Evolutionary conservation across 805 yeast species (phyloP).

Genomic region (Hanseniaspora osmophila): DNA sequence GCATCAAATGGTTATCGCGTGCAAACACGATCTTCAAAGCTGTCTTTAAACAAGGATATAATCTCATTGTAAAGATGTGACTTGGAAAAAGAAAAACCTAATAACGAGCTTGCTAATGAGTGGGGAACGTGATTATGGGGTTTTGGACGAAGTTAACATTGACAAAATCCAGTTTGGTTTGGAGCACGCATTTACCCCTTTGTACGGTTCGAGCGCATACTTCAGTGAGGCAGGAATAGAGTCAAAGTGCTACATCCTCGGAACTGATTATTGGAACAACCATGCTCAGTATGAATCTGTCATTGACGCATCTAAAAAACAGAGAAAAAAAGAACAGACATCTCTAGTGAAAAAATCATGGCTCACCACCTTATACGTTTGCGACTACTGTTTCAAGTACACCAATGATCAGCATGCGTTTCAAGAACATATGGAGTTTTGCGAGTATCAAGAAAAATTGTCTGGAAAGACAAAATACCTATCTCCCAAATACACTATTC

Average conservation of each 20-base stretch:
- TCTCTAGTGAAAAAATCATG: conserved; percentile 25
- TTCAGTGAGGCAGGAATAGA: conserved; percentile 36
- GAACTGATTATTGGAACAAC: conserved; percentile 10
- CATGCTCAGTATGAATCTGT: conserved; percentile 5
- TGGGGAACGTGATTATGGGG: conserved; percentile 30
- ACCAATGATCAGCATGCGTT: conserved; percentile 34
- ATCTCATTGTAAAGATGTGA: too few species aligned
- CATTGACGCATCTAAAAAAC: not conserved
- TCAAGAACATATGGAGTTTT: conserved; percentile 34
- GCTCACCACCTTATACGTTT: conserved; percentile 53
- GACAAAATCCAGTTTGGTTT: conserved; percentile 49
- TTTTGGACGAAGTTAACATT: conserved; percentile 49
- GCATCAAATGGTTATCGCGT: too few species aligned
- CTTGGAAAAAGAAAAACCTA: not conserved
- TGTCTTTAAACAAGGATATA: too few species aligned
- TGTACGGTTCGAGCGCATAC: conserved; percentile 82
- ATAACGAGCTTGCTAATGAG: not conserved
- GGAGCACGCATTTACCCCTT: conserved; percentile 50
- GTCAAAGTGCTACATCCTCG: conserved; percentile 28
- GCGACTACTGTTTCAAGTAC: conserved; percentile 78
- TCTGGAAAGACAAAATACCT: conserved; percentile 65
- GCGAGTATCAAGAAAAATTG: conserved; percentile 27
- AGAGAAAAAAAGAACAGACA: not conserved
- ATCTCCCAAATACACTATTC: conserved; percentile 40
- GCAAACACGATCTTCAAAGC: too few species aligned